Evolutionary conservation across 1,139 yeast species (phyloP).

Genomic region (Debaryomyces subglobosus): DNA sequence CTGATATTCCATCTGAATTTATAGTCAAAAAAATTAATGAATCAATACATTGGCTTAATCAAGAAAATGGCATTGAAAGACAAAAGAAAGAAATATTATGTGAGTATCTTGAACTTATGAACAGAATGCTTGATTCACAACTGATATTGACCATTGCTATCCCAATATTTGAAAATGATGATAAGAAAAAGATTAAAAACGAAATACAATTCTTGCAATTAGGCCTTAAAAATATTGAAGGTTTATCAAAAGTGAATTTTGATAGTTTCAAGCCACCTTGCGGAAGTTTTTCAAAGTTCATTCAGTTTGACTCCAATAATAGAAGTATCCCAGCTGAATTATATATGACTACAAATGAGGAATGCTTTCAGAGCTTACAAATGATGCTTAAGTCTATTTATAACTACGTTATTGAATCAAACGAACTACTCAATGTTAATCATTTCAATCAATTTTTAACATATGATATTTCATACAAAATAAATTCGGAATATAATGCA

Average conservation of each 20-base stretch:
- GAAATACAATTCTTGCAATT: constrained; percentile 4
- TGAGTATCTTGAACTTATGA: constrained; percentile 32
- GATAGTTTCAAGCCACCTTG: constrained; percentile 21
- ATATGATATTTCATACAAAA: constrained; percentile 32
- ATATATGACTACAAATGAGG: constrained; percentile 24
- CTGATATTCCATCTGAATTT: constrained; percentile 25
- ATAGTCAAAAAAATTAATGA: constrained; percentile 26
- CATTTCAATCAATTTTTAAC: constrained; percentile 42
- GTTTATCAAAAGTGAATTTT: constrained; percentile 11
- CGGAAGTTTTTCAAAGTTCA: constrained; percentile 48
- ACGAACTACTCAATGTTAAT: constrained; percentile 26
- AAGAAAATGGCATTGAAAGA: constrained; percentile 9
- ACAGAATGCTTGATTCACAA: constrained; percentile 32
- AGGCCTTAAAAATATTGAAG: constrained; percentile 18
- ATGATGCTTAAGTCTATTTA: constrained; percentile 38
- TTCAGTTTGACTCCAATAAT: constrained; percentile 59
- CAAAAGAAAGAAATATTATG: constrained; percentile 20
- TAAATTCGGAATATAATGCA: constrained; percentile 43
- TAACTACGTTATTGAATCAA: constrained; percentile 25
- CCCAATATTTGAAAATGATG: constrained; percentile 20
- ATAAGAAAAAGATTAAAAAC: background rate
- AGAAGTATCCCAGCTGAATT: constrained; percentile 58
- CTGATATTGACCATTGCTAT: constrained; percentile 25
- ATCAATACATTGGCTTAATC: constrained; percentile 25
- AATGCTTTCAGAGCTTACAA: constrained; percentile 34